phyloP scores from a whole-genome alignment of 2,329 filamentous ascomycete species.

The Xylaria sp. region DNA sequence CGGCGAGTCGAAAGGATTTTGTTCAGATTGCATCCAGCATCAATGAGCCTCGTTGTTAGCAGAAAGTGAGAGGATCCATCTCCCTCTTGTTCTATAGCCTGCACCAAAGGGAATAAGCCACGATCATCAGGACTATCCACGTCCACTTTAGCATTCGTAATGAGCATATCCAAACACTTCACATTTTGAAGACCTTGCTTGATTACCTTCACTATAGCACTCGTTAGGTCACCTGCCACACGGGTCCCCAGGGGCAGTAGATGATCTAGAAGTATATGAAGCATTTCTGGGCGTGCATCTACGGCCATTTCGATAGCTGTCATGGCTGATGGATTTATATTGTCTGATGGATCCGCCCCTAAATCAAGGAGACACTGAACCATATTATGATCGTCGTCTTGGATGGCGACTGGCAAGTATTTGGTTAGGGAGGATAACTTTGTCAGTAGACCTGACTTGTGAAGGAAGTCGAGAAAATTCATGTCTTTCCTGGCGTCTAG shows the following conservation, averaged over 20 bases:
- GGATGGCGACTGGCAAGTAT: neutral
- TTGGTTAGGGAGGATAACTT: neutral
- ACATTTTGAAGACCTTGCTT: neutral
- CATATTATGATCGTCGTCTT: neutral
- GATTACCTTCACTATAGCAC: neutral
- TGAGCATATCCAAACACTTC: conserved; percentile 9
- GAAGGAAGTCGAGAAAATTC: conserved; percentile 1
- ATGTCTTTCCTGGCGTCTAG: too few relatives aligned
- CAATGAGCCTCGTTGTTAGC: conserved; percentile 7
- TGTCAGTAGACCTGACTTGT: neutral
- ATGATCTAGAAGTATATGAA: conserved; percentile 1
- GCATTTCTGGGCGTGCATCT: neutral
- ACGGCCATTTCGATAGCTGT: neutral
- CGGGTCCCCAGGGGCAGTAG: neutral
- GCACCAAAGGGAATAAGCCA: neutral
- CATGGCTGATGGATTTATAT: neutral
- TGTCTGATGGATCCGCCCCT: neutral
- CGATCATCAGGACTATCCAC: neutral
- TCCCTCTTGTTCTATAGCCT: conserved; percentile 3
- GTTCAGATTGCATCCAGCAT: conserved; percentile 12
- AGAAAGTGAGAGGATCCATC: neutral
- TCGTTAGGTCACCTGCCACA: neutral
- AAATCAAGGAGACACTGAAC: neutral
- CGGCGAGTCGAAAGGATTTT: neutral
- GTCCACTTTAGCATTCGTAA: conserved; percentile 3